Base-by-base conservation (phyloP, 225 moss, liverwort and hornwort species). In the Pleurozium schreberi region DNA sequence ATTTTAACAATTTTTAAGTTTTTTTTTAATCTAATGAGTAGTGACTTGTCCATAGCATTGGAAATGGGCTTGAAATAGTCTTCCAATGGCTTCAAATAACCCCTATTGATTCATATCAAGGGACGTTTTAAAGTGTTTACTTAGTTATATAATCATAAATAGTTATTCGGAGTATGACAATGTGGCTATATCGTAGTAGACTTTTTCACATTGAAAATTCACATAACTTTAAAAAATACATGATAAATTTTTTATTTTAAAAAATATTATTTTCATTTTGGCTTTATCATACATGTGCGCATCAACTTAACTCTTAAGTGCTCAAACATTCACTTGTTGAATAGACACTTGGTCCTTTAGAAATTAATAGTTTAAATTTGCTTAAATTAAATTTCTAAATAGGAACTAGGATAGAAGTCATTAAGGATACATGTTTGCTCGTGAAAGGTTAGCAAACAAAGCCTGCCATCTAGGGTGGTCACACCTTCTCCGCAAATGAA, bases 331-430 rank as follows among this genome's bases (percentile, higher is more conserved):
- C 0, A 77, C 4, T 38, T 25, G 0, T 52, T 75, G 31, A 49
- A 12, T 2, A 1, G 0, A 49, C 8, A 20, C 3, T 49, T 50
- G 33, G 31, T 75, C 17, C 6, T 73, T 74, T 74, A 17, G 17
- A 6, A 1, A 6, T 26, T 19, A 74, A 4, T 0, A 0, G 3
- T 47, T 30, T 21, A 76, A 14, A 36, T 36, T 57, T 3, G 1
- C n/a, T 16, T 55, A 17, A 25, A 38, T 38, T 16, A 38, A 7
- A 10, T 55, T n/a, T 38, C 10, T 15, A 55, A 55, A 14, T 36
- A 52, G 38, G 15, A 78, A 17, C 17, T 18, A n/a, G 18, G 12
- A 18, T 28, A 27, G 11, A 58, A 57, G 12, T 36, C 7, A 8
- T 18, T 4, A 42, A 8, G 30, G 26, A 8, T 55, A 40, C 18